These are phyloP conservation scores for Veloporphyrellus conicus DNA, from an alignment of 1,284 basidiomycete species.

Conservation along the genomic window DNA sequence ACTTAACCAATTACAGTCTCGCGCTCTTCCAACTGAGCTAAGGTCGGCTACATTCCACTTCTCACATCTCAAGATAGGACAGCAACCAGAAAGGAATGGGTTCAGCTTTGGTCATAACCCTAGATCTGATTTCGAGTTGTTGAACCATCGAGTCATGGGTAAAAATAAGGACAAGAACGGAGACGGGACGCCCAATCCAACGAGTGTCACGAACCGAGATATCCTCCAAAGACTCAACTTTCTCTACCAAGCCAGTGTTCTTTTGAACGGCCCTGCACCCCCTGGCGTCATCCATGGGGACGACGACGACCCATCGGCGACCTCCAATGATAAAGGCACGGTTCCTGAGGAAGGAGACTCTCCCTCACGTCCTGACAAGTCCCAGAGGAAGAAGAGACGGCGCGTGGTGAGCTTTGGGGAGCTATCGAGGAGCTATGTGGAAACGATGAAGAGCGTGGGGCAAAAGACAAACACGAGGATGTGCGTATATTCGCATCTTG, in stretches of 20 bases:
- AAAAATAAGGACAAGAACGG: conserved; percentile 58
- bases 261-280: conserved; percentile 46
- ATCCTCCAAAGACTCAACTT: conserved; percentile 79
- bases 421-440: conserved; percentile 59
- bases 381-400: conserved; percentile 28
- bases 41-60: conserved; percentile 34
- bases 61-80: too few relatives aligned
- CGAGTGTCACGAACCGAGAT: conserved; percentile 60
- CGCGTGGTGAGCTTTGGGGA: conserved; percentile 38
- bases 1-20: conserved; percentile 33
- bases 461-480: conserved; percentile 72
- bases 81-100: too few relatives aligned
- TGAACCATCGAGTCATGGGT: too few relatives aligned
- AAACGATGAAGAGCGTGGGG: conserved; percentile 65
- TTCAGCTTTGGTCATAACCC: too few relatives aligned
- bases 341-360: neutral
- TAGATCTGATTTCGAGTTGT: too few relatives aligned
- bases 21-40: conserved; percentile 40
- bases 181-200: conserved; percentile 53
- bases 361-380: conserved; percentile 18
- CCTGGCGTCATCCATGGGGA: neutral
- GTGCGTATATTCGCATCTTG: conserved; percentile 43
- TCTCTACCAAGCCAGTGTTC: conserved; percentile 74
- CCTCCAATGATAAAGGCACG: neutral
- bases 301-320: neutral